phyloP scores from a whole-genome alignment of 257 asterid species.

The Anisodus tanguticus region DNA sequence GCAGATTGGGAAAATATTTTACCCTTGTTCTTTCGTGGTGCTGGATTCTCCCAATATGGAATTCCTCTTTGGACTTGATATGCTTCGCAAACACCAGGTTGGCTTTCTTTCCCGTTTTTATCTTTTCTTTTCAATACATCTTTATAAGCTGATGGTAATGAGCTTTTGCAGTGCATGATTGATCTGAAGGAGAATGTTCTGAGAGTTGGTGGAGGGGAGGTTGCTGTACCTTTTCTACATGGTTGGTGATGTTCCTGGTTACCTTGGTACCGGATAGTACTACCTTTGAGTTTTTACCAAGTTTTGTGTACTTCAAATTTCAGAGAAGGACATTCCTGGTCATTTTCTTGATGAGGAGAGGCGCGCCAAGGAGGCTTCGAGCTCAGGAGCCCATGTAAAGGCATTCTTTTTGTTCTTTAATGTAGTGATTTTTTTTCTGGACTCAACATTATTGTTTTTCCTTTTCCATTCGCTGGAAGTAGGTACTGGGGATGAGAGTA shows the following conservation, averaged over 20 bases:
- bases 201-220: conserved; percentile 99
- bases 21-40: conserved; percentile 90
- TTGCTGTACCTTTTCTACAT: conserved; percentile 86
- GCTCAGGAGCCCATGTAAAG: conserved; percentile 77
- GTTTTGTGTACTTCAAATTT: conserved; percentile 29
- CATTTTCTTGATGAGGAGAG: conserved; percentile 73
- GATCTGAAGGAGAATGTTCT: conserved; percentile 92
- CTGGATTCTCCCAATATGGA: conserved; percentile 98
- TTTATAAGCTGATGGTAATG: conserved; percentile 28
- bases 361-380: conserved; percentile 73
- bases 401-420: conserved; percentile 31
- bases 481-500: neutral
- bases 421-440: neutral
- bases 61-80: conserved; percentile 95
- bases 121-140: neutral
- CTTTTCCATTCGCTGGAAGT: neutral
- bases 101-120: conserved; percentile 27
- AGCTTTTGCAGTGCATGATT: conserved; percentile 75
- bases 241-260: conserved; percentile 48
- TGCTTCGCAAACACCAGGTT: conserved; percentile 98
- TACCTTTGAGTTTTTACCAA: conserved; percentile 17
- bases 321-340: conserved; percentile 94
- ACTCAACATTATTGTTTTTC: neutral
- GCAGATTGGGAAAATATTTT: conserved; percentile 81
- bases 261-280: conserved; percentile 22